Evolutionary conservation across 352 stramenopile genomes (phyloP), one percentile per base, ranked within the genome.

Genomic region (Thraustotheca clavata): DNA sequence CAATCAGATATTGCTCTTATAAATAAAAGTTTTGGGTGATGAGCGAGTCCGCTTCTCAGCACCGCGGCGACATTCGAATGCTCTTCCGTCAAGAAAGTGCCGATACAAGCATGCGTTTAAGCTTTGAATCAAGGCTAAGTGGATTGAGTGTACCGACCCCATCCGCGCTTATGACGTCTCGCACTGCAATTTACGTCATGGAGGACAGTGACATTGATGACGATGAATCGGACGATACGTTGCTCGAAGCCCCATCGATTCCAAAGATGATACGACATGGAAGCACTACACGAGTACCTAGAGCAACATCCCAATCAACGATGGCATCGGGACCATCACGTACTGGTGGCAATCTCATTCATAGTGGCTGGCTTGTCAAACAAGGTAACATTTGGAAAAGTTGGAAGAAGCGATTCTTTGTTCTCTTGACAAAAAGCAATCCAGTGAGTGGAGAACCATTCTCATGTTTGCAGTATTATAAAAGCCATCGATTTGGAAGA

Each of bases 391-490:
- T 73, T 16, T 72, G 31, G 73, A 90, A 90, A 78, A 89, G 79
- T 24, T 94, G 86, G 86, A 94, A 94, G 63, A 83, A 81, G 31
- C 76, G 86, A 11, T 94, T 88, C 62, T 94, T 94, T 38, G 77
- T 94, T 55, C 68, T 94, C n/a, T 75, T 85, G 32, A 93, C 89
- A 71, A 76, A 80, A 24, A 91, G 78, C 4, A 91, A 91, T 59
- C 40, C 73, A 8, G 61, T 67, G 2, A 92, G 76, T 8, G 79
- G 79, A 1, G 83, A 91, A 38, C 88, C 78, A 40, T 86, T 75
- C 60, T 83, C 83, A 1, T 85, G 75, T 6, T 67, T 94, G 24
- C 79, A 93, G 67, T 94, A 93, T 71, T 94, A 91, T 71, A 91
- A 90, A 61, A 83, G 83, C 59, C 88, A 63, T 57, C 88, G 91